Evolutionary conservation across 2,329 filamentous ascomycete species (phyloP).

Genomic region (Talaromyces amestolkiae): DNA sequence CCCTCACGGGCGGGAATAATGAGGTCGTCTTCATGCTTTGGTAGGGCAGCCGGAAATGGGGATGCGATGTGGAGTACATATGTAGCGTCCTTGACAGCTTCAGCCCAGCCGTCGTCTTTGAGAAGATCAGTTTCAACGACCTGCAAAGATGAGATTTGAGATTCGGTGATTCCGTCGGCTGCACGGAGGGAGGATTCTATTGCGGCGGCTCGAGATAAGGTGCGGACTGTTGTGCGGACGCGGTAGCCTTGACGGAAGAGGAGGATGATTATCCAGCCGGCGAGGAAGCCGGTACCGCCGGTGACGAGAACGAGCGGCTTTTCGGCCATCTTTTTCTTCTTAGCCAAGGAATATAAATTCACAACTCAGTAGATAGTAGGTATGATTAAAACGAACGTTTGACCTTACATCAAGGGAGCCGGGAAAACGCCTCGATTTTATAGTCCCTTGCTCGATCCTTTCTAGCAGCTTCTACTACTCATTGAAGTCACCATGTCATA

Average conservation of each 20-base stretch:
- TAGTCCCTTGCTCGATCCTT: neutral
- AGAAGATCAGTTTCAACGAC: slow-evolving; percentile 4
- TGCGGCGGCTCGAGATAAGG: neutral
- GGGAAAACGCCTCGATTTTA: neutral
- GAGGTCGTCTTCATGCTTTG: slow-evolving; percentile 14
- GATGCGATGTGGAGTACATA: slow-evolving; percentile 15
- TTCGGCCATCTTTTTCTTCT: neutral
- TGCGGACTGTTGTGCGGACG: slow-evolving; percentile 14
- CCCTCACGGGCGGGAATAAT: slow-evolving; percentile 13
- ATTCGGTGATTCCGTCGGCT: slow-evolving; percentile 2
- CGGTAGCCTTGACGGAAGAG: slow-evolving; percentile 9
- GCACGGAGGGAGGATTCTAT: neutral
- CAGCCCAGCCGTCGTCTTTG: slow-evolving; percentile 8
- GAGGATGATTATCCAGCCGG: slow-evolving; percentile 7
- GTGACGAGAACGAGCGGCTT: slow-evolving; percentile 14
- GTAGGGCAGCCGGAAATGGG: slow-evolving; percentile 5
- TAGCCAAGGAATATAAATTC: neutral
- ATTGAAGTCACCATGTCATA: neutral
- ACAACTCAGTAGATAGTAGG: neutral
- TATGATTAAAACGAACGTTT: neutral
- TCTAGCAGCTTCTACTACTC: neutral
- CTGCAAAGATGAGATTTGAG: slow-evolving; percentile 1
- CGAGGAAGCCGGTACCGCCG: slow-evolving; percentile 14
- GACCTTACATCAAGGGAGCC: neutral
- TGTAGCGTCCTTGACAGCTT: slow-evolving; percentile 14